Evolutionary conservation across 306 rosid genomes (phyloP), one percentile per base, ranked within the genome.

Genomic region (Glycine latifolia): DNA sequence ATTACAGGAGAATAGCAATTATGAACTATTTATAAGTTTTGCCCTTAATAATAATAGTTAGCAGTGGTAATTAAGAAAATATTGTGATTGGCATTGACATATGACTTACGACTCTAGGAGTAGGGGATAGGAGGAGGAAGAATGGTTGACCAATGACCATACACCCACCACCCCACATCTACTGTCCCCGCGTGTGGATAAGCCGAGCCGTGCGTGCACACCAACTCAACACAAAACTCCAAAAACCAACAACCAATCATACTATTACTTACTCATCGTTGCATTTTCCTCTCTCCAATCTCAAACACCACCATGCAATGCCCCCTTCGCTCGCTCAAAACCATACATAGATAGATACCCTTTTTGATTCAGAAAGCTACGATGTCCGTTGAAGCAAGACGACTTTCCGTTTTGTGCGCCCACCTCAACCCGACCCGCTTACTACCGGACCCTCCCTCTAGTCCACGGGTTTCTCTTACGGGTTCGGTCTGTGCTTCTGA

Each of bases 341-440:
- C 31, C 31, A 26, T 26, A 26, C 71, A 43, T 35, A 4, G 4
- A 12, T 35, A 4, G 4, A 12, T 37, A 31, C 0, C 14, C 7
- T 5, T 5, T 33, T 77, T 26, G 44, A 43, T 83, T 67, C 58
- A 43, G 69, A 47, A 20, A 47, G 1, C 10, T 2, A 4, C 44
- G 10, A 81, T 54, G 82, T 41, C 59, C 48, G 86, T 88, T 83
- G 91, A 91, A 69, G 75, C 93, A 1, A 86, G 86, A 65, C 84
- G 97, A 41, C 83, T 95, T 50, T 85, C 97, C 82, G 78, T 95
- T 85, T 84, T 95, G 63, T 81, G 73, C 77, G 88, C 95, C 10
- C 99, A 95, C 73, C 80, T 95, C 54, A 73, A 77, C 73, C 88
- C 94, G 2, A 69, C 78, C 73, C 85, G 82, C 7, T 78, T 73